A percentile compares a stretch with the other conserved stretches of the same genome.
Evolutionary conservation across 805 yeast species (phyloP).

Genomic region (Kluyveromyces siamensis): DNA sequence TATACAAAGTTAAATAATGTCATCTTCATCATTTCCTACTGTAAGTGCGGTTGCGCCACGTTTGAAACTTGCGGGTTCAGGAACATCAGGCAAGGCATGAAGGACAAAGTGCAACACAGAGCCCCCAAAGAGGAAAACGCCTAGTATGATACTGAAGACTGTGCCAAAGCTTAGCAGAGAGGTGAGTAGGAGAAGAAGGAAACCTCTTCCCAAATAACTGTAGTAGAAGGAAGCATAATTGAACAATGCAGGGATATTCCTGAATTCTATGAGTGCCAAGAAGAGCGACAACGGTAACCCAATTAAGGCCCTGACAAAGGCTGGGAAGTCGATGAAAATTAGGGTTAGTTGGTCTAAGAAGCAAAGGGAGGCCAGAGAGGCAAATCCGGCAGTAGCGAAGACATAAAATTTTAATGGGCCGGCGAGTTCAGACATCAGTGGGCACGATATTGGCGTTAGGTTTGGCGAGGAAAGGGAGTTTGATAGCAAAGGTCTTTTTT

Average conservation of each 20-base stretch:
- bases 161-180: constrained; percentile 50
- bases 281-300: constrained; percentile 45
- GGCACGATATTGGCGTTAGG: constrained; percentile 9
- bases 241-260: constrained; percentile 49
- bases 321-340: constrained; percentile 16
- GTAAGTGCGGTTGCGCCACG: constrained; percentile 35
- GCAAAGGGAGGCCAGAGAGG: constrained; percentile 38
- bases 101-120: constrained; percentile 54
- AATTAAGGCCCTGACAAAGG: constrained; percentile 52
- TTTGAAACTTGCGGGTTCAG: constrained; percentile 78
- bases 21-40: constrained; percentile 31
- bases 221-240: constrained; percentile 60
- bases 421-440: constrained; percentile 18
- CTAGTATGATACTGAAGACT: constrained; percentile 47
- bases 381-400: constrained; percentile 44
- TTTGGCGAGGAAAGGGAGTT: background rate
- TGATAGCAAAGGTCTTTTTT: too few relatives aligned
- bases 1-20: background rate
- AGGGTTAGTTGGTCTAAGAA: constrained; percentile 16
- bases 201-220: constrained; percentile 51
- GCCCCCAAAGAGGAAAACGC: constrained; percentile 45
- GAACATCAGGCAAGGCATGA: constrained; percentile 65
- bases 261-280: constrained; percentile 37
- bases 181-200: constrained; percentile 30
- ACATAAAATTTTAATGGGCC: constrained; percentile 22